phyloP scores from a whole-genome alignment of 2,329 filamentous ascomycete genomes.

The Exophiala viscosa region DNA sequence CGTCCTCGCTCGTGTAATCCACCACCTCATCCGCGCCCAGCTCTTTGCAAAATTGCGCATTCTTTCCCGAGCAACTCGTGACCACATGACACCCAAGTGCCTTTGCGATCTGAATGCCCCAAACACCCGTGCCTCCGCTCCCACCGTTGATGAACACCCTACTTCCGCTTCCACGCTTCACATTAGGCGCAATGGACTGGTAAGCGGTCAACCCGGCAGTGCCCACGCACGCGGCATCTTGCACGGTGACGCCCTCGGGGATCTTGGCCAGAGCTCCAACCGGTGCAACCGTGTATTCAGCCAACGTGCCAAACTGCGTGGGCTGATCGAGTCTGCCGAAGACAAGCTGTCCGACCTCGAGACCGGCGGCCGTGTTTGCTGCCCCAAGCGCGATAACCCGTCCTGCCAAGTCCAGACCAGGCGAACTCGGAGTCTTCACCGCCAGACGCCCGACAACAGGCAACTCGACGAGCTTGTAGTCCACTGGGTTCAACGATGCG shows the following conservation, averaged over 20 bases:
- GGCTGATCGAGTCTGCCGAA: slow-evolving; percentile 40
- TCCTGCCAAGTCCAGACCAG: slow-evolving; percentile 51
- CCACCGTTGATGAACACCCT: slow-evolving; percentile 64
- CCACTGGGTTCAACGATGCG: slow-evolving; percentile 58
- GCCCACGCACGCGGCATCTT: slow-evolving; percentile 43
- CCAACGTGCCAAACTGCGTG: slow-evolving; percentile 41
- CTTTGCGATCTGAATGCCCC: slow-evolving; percentile 62
- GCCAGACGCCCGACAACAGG: slow-evolving; percentile 39
- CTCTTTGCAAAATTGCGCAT: slow-evolving; percentile 53
- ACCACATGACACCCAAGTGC: slow-evolving; percentile 57
- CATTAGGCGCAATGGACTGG: slow-evolving; percentile 46
- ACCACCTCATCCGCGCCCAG: slow-evolving; percentile 63
- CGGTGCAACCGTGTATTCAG: slow-evolving; percentile 41
- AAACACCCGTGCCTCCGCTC: slow-evolving; percentile 59
- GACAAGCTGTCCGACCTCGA: slow-evolving; percentile 43
- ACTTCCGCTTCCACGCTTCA: slow-evolving; percentile 44
- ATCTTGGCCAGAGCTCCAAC: slow-evolving; percentile 37
- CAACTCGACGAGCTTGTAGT: slow-evolving; percentile 61
- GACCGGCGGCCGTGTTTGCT: slow-evolving; percentile 19
- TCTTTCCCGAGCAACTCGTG: slow-evolving; percentile 55
- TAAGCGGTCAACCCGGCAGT: slow-evolving; percentile 49
- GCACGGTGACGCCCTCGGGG: slow-evolving; percentile 42
- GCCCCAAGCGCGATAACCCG: slow-evolving; percentile 38
- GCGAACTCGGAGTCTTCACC: slow-evolving; percentile 44
- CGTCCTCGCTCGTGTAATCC: slow-evolving; percentile 54